Base-by-base conservation (phyloP, 148 eudicot genomes). In the Camellia lanceoleosa region DNA sequence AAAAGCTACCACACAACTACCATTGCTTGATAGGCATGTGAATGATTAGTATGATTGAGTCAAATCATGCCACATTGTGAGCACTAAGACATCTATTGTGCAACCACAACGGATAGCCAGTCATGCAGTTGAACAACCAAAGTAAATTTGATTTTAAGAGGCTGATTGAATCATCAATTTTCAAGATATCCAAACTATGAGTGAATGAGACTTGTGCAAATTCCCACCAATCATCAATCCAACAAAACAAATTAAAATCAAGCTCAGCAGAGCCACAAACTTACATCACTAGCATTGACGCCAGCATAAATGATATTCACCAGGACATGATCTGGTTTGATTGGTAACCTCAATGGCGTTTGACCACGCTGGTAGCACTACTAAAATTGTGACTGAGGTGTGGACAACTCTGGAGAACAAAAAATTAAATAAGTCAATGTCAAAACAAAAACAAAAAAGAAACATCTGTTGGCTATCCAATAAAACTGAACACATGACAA, bases 281-380 rank as follows among this genome's bases (percentile, higher is more conserved):
- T 92, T 91, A 95, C 99, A 90, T 95, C 99, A 86, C 99, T 96
- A 58, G 98, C 97, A 86, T 96, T 96, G 55, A 96, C 99, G 41
- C 99, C 99, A 61, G 98, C 98, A 86, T 92, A 93, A 49, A 96
- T 79, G 64, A 92, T 79, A 79, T 96, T 96, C 85, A 96, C 84
- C 52, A 96, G 90, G 59, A 87, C 98, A 78, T 93, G 89, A 85
- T 91, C 84, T 79, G 87, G 85, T 68, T 91, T 92, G 64, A 96
- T 87, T 43, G 97, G 98, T 56, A 89, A 78, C 73, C 77, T 84
- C 90, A 93, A 78, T 58, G 97, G 82, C 19, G 87, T 73, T 7
- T 77, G 89, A 88, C 87, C 51, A 93, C 88, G 78, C 86, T 85
- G 49, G 98, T 93, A 51, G 99, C 99, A 78, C 81, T 86, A 19